phyloP scores from a whole-genome alignment of 2,329 filamentous ascomycete genomes.

The Fonsecaea nubica region DNA sequence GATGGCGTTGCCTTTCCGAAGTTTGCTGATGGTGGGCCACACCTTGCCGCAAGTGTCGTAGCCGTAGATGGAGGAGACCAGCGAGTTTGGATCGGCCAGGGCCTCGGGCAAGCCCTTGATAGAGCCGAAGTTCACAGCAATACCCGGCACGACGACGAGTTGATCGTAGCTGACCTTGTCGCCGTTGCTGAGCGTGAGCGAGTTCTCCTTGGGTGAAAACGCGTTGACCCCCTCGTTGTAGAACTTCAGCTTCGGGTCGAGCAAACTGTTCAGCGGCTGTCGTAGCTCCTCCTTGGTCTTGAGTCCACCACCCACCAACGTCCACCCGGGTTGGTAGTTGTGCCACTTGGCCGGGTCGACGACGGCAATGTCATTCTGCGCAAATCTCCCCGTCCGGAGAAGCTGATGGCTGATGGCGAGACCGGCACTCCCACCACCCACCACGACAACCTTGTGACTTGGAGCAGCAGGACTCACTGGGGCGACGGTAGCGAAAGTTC shows the following conservation, averaged over 20 bases:
- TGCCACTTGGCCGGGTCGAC: constrained; percentile 69
- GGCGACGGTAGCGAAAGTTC: constrained; percentile 40
- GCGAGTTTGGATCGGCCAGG: constrained; percentile 55
- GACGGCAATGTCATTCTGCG: constrained; percentile 66
- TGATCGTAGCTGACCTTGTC: constrained; percentile 68
- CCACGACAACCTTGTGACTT: constrained; percentile 69
- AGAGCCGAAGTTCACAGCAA: constrained; percentile 58
- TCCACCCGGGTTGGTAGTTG: constrained; percentile 74
- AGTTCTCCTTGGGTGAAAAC: constrained; percentile 64
- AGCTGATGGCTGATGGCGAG: constrained; percentile 72
- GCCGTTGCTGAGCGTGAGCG: constrained; percentile 62
- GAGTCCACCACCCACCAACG: constrained; percentile 69
- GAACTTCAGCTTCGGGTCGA: constrained; percentile 67
- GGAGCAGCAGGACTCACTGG: constrained; percentile 48
- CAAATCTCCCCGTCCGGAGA: constrained; percentile 63
- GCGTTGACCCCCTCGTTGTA: constrained; percentile 61
- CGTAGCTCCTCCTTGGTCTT: constrained; percentile 67
- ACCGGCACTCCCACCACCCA: constrained; percentile 72
- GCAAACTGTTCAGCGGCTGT: constrained; percentile 56
- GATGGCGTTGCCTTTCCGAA: constrained; percentile 60
- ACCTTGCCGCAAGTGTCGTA: constrained; percentile 64
- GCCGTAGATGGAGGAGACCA: constrained; percentile 64
- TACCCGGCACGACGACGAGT: constrained; percentile 67
- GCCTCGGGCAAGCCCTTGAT: constrained; percentile 66
- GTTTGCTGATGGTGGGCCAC: constrained; percentile 55